Evolutionary conservation across 2,329 filamentous ascomycete genomes (phyloP).

Genomic region (Leptographium flavum): DNA sequence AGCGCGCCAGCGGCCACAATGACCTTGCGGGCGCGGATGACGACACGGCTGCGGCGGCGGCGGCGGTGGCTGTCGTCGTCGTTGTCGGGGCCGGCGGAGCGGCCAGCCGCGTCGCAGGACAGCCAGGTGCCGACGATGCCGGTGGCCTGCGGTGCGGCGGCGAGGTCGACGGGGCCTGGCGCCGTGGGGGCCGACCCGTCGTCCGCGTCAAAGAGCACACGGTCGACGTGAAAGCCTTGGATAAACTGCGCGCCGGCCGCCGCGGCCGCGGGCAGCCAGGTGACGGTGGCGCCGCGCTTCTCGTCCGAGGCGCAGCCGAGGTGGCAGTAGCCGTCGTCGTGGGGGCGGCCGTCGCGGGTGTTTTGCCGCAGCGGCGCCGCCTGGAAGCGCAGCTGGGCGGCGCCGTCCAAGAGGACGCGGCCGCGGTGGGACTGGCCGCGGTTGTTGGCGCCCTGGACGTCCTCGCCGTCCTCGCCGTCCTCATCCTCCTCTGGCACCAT

Average conservation of each 20-base stretch:
- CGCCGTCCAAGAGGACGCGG: constrained; percentile 57
- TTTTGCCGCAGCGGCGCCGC: constrained; percentile 65
- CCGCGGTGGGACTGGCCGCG: constrained; percentile 59
- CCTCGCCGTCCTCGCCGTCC: constrained; percentile 40
- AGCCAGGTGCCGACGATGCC: constrained; percentile 67
- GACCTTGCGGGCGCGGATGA: constrained; percentile 66
- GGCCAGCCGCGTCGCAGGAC: constrained; percentile 50
- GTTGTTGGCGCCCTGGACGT: neutral
- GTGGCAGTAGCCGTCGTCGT: constrained; percentile 57
- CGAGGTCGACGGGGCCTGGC: neutral
- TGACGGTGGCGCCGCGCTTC: constrained; percentile 67
- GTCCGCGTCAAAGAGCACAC: constrained; percentile 50
- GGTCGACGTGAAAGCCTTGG: constrained; percentile 64
- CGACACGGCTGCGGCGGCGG: constrained; percentile 42
- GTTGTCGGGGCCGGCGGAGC: constrained; percentile 32
- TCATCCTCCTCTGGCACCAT: too few species aligned
- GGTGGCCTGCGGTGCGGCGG: neutral
- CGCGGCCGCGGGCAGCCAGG: constrained; percentile 68
- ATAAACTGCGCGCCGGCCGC: constrained; percentile 66
- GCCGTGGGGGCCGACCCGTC: constrained; percentile 15
- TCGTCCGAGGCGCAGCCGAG: constrained; percentile 49
- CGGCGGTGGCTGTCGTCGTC: constrained; percentile 11
- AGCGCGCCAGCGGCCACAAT: constrained; percentile 66
- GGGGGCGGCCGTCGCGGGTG: constrained; percentile 49
- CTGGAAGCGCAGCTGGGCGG: constrained; percentile 57